Evolutionary conservation across 139 green algal species (phyloP).

Genomic region (Micractinium conductrix): DNA sequence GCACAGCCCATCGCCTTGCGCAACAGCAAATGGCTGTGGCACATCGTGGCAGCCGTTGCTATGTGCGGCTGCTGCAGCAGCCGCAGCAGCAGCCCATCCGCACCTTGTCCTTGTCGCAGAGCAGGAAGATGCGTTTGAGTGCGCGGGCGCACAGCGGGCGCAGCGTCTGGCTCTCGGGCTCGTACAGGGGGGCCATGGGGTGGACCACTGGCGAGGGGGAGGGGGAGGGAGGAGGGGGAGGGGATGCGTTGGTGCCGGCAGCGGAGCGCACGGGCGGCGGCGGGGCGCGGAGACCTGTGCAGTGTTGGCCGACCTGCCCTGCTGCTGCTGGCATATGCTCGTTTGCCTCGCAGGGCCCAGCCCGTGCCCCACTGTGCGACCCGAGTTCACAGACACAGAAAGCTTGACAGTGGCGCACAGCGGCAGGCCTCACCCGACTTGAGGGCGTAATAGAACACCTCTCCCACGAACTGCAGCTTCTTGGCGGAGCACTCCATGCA

Average conservation of each 20-base stretch:
- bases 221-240: slow-evolving; percentile 47
- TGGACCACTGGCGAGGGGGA: slow-evolving; percentile 89
- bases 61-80: too few relatives aligned
- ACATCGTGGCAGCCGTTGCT: too few relatives aligned
- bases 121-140: slow-evolving; percentile 87
- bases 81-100: too few relatives aligned
- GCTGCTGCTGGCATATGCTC: too few relatives aligned
- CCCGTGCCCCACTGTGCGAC: too few relatives aligned
- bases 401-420: too few relatives aligned
- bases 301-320: too few relatives aligned
- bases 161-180: slow-evolving; percentile 61
- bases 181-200: slow-evolving; percentile 88
- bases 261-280: slow-evolving; percentile 52
- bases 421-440: slow-evolving; percentile 16
- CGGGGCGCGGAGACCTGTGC: too few relatives aligned
- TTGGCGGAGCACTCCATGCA: slow-evolving; percentile 89
- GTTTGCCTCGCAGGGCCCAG: too few relatives aligned
- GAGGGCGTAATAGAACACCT: slow-evolving; percentile 54
- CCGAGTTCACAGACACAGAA: too few relatives aligned
- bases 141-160: slow-evolving; percentile 73
- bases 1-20: too few relatives aligned
- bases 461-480: slow-evolving; percentile 68
- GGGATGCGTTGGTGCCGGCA: not conserved
- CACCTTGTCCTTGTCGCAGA: slow-evolving; percentile 84
- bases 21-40: too few relatives aligned